These are phyloP conservation scores for Chrysoporthe austroafricana DNA, from an alignment of 2,329 filamentous ascomycete species.

Conservation along the genomic window DNA sequence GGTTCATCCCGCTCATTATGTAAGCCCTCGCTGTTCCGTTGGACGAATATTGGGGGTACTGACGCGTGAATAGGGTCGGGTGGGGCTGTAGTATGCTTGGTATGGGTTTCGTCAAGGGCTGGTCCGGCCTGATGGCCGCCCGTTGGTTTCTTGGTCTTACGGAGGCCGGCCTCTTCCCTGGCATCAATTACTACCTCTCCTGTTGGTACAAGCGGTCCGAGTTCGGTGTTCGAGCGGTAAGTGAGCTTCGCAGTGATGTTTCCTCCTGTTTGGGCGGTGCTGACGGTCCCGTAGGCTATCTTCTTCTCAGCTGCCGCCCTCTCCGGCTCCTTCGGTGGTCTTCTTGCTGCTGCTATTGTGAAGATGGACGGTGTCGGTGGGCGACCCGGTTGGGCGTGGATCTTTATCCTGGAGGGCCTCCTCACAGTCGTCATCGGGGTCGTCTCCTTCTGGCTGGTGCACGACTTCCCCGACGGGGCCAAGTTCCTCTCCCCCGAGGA, in stretches of 20 bases:
- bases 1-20: slow-evolving; percentile 86
- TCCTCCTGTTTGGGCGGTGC: neutral
- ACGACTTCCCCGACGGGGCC: slow-evolving; percentile 78
- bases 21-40: slow-evolving; percentile 38
- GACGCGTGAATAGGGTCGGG: slow-evolving; percentile 47
- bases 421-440: slow-evolving; percentile 68
- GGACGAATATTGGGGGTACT: slow-evolving; percentile 14
- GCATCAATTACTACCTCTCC: slow-evolving; percentile 70
- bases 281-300: slow-evolving; percentile 51
- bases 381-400: slow-evolving; percentile 61
- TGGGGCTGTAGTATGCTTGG: slow-evolving; percentile 73
- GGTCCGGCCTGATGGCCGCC: slow-evolving; percentile 67
- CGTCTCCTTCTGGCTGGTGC: slow-evolving; percentile 71
- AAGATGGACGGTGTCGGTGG: slow-evolving; percentile 65
- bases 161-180: slow-evolving; percentile 77
- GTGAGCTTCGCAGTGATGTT: slow-evolving; percentile 1
- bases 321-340: slow-evolving; percentile 73
- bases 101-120: slow-evolving; percentile 69
- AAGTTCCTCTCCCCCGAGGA: slow-evolving; percentile 70
- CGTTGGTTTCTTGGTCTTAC: slow-evolving; percentile 73
- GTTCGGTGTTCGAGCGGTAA: slow-evolving; percentile 67
- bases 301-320: slow-evolving; percentile 82
- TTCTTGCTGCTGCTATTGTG: slow-evolving; percentile 70
- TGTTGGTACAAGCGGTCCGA: slow-evolving; percentile 81
- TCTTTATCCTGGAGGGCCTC: slow-evolving; percentile 70